A percentile compares a stretch with the other conserved stretches of the same genome.
These are phyloP conservation scores for Lojkania enalia DNA, from an alignment of 2,329 filamentous ascomycete species.

Conservation along the genomic window DNA sequence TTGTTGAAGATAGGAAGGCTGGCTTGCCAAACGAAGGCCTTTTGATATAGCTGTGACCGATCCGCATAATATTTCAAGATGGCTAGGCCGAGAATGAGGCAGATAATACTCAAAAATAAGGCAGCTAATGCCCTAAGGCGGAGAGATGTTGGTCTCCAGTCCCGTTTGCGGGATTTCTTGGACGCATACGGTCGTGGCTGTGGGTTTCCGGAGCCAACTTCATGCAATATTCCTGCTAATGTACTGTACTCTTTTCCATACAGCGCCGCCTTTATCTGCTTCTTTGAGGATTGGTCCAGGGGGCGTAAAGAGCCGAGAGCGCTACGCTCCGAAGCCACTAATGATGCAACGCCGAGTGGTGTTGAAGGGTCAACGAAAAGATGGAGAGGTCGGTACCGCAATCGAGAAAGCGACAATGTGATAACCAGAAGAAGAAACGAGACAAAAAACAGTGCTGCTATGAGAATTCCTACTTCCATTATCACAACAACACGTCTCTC, in stretches of 20 bases:
- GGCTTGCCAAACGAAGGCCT: neutral
- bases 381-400: constrained; percentile 17
- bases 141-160: constrained; percentile 19
- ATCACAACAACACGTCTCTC: constrained; percentile 21
- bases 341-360: constrained; percentile 15
- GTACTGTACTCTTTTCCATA: constrained; percentile 17
- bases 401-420: constrained; percentile 16
- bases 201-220: neutral
- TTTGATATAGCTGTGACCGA: neutral
- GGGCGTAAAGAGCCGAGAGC: neutral
- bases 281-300: constrained; percentile 11
- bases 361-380: constrained; percentile 21
- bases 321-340: neutral
- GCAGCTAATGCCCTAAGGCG: constrained; percentile 11
- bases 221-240: constrained; percentile 3
- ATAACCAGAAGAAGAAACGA: constrained; percentile 15
- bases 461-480: constrained; percentile 16
- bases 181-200: no score
- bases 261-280: constrained; percentile 7
- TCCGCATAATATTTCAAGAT: constrained; percentile 1
- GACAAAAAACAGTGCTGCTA: constrained; percentile 18
- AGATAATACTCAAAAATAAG: neutral
- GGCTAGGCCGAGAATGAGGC: neutral
- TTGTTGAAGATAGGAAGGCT: neutral
- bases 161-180: constrained; percentile 1